Conservation (phyloP, 345 rosid genomes). For the Kandelia obovata region DNA sequence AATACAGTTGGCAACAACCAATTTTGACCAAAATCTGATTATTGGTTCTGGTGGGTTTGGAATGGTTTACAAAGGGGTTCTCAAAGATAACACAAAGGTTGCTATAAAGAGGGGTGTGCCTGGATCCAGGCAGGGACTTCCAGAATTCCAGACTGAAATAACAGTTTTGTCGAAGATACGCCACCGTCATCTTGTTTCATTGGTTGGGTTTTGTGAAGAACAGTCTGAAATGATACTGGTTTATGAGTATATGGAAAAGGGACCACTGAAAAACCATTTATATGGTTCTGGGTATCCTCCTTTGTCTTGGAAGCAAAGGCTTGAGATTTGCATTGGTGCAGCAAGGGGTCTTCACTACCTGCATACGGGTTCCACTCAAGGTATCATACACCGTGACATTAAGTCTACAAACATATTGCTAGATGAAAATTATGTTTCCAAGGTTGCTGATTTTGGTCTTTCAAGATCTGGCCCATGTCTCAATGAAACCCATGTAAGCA, state of each 20-base stretch:
- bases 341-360: constrained; percentile 95
- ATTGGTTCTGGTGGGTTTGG: constrained; percentile 95
- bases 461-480: constrained; percentile 94
- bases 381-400: constrained; percentile 94
- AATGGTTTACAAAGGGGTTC: constrained; percentile 83
- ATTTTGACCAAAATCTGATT: constrained; percentile 61
- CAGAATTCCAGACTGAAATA: constrained; percentile 90
- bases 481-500: constrained; percentile 89
- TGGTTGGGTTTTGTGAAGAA: constrained; percentile 90
- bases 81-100: constrained; percentile 66
- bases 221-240: constrained; percentile 91
- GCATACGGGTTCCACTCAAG: constrained; percentile 91
- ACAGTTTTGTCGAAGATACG: constrained; percentile 75
- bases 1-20: constrained; percentile 64
- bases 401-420: constrained; percentile 89
- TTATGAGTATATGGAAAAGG: constrained; percentile 93
- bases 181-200: constrained; percentile 89
- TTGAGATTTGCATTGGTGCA: constrained; percentile 83
- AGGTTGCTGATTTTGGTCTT: constrained; percentile 98
- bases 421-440: constrained; percentile 53
- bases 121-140: constrained; percentile 93
- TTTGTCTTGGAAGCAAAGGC: constrained; percentile 89
- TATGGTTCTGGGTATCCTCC: constrained; percentile 61
- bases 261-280: constrained; percentile 78
- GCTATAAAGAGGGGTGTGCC: constrained; percentile 92